A percentile compares a stretch with the other conserved stretches of the same genome.
phyloP scores from a whole-genome alignment of 441 rosid genomes.

The Populus hybrid region DNA sequence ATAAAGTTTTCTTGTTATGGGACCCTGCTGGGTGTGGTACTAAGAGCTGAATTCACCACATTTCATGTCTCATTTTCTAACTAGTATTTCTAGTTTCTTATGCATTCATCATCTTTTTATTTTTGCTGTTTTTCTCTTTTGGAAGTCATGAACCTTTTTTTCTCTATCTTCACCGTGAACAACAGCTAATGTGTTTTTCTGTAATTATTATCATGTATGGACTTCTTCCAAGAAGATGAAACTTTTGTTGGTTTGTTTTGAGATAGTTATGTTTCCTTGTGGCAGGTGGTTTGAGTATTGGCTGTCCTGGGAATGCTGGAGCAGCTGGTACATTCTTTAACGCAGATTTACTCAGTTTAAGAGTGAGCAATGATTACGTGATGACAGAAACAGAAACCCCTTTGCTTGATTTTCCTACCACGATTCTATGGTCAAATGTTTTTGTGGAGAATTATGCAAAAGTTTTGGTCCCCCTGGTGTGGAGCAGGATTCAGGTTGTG shows the following conservation, averaged over 20 bases:
- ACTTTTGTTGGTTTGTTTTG: not conserved
- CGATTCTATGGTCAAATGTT: slow-evolving; percentile 70
- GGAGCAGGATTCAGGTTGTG: slow-evolving; percentile 77
- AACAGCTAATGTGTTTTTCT: not conserved
- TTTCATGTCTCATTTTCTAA: not conserved
- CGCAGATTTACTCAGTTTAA: slow-evolving; percentile 70
- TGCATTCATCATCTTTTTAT: not conserved
- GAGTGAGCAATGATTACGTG: slow-evolving; percentile 55
- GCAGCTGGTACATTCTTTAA: slow-evolving; percentile 80
- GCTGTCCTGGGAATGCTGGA: slow-evolving; percentile 64
- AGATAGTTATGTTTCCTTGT: slow-evolving; percentile 11
- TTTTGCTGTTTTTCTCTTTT: not conserved
- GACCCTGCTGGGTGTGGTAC: too few relatives aligned
- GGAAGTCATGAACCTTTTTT: not conserved
- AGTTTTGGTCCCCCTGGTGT: slow-evolving; percentile 68
- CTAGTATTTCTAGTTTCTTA: not conserved
- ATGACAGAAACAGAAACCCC: slow-evolving; percentile 70
- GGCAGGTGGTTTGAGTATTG: slow-evolving; percentile 62
- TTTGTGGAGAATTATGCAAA: slow-evolving; percentile 18
- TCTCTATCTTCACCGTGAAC: not conserved
- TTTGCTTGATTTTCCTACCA: slow-evolving; percentile 64
- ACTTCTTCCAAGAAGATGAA: slow-evolving; percentile 2
- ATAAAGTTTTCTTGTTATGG: not conserved
- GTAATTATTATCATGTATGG: not conserved
- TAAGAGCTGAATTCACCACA: not conserved